phyloP scores from a whole-genome alignment of 495 filamentous ascomycete species.

The Chaetomidium leptoderma region DNA sequence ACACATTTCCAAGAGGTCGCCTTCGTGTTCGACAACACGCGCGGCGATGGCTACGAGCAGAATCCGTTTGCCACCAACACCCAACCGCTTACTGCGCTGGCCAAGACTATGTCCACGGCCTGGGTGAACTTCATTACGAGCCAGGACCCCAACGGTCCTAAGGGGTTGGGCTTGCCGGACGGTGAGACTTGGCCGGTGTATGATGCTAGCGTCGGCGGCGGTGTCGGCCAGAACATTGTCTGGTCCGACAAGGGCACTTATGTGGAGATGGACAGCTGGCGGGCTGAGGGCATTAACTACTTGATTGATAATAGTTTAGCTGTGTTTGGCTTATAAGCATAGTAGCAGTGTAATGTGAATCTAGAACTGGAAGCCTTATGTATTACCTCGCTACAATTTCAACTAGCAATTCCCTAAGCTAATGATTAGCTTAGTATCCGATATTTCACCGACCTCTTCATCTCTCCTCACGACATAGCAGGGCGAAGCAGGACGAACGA shows the following conservation, averaged over 20 bases:
- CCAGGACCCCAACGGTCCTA: background rate
- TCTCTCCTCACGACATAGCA: too few species aligned
- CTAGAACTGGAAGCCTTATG: too few species aligned
- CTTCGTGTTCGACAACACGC: slow-evolving; percentile 1
- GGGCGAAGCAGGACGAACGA: too few species aligned
- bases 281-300: background rate
- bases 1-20: background rate
- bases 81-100: background rate
- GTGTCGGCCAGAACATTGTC: background rate
- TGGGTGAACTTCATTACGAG: slow-evolving; percentile 5
- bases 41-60: background rate
- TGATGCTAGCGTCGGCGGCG: background rate
- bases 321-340: background rate
- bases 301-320: background rate
- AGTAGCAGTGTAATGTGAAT: too few species aligned
- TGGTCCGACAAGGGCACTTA: slow-evolving; percentile 3
- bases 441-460: too few species aligned
- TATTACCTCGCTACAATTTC: too few species aligned
- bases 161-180: background rate
- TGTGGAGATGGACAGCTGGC: background rate
- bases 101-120: background rate
- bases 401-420: too few species aligned
- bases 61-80: slow-evolving; percentile 4
- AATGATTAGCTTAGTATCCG: too few species aligned
- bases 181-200: background rate